Conservation (phyloP, 75 land plant species). For the Pinus tabuliformis region DNA sequence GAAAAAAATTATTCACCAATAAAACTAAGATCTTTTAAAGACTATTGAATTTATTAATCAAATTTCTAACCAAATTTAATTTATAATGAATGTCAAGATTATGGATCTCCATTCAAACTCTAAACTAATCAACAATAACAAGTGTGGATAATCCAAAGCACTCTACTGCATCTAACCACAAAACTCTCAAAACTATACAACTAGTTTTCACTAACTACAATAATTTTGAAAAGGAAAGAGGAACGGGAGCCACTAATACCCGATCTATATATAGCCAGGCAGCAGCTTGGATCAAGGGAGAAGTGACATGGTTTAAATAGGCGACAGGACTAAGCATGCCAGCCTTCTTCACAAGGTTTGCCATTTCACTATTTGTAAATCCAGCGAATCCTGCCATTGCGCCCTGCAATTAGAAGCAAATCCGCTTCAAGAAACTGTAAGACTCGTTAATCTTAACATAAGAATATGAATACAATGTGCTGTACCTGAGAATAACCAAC, state of each 20-base stretch:
- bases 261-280: slow-evolving; percentile 47
- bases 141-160: no score
- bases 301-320: slow-evolving; percentile 42
- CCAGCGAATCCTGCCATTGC: slow-evolving; percentile 63
- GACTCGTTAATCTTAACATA: neutral
- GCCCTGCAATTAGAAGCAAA: slow-evolving; percentile 42
- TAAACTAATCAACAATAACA: no score
- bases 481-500: slow-evolving; percentile 79
- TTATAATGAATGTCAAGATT: no score
- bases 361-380: slow-evolving; percentile 31
- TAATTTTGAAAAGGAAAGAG: neutral
- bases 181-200: no score
- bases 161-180: no score
- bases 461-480: neutral
- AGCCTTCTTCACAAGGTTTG: slow-evolving; percentile 47
- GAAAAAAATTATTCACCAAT: no score
- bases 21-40: no score
- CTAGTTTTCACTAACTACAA: neutral
- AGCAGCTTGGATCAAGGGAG: slow-evolving; percentile 41
- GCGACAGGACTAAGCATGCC: slow-evolving; percentile 39
- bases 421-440: neutral
- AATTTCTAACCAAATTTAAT: no score
- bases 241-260: slow-evolving; percentile 16
- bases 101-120: no score
- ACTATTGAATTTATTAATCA: no score